These are phyloP conservation scores for Phytophthora sansomeana DNA, from an alignment of 352 stramenopile species.

Conservation along the genomic window DNA sequence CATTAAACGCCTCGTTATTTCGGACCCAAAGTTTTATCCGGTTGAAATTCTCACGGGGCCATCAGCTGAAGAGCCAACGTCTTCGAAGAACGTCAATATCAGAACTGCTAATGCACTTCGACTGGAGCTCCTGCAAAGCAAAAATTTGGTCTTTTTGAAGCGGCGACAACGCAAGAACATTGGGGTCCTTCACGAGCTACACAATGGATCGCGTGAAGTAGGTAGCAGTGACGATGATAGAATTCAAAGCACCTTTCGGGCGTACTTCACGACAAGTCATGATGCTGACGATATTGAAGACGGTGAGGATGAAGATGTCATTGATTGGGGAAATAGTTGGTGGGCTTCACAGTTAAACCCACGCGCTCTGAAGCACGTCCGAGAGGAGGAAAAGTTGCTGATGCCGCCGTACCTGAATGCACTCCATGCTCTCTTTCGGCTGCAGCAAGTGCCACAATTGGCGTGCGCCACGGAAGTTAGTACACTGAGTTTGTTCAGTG, in stretches of 20 bases:
- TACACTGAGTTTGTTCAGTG: conserved; percentile 53
- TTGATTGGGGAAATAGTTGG: conserved; percentile 47
- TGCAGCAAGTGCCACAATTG: conserved; percentile 54
- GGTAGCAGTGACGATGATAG: conserved; percentile 30
- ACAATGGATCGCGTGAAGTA: conserved; percentile 5
- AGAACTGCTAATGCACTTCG: conserved; percentile 66
- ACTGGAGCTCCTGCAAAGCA: conserved; percentile 60
- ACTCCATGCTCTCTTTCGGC: conserved; percentile 63
- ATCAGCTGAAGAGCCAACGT: conserved; percentile 4
- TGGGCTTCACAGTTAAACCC: conserved; percentile 43
- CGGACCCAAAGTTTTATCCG: conserved; percentile 63
- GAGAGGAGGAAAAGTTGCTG: conserved; percentile 46
- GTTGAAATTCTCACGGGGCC: conserved; percentile 63
- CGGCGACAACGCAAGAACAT: conserved; percentile 39
- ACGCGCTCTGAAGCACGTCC: conserved; percentile 31
- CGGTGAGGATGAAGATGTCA: conserved; percentile 27
- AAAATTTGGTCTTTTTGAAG: conserved; percentile 74
- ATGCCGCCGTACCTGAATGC: conserved; percentile 55
- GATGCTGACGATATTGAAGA: conserved; percentile 21
- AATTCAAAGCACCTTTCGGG: conserved; percentile 38
- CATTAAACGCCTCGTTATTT: conserved; percentile 65
- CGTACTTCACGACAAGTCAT: conserved; percentile 42
- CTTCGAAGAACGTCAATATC: conserved; percentile 6
- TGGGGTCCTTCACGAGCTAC: conserved; percentile 18
- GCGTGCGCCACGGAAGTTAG: conserved; percentile 46